Percentiles rank a stretch among this genome's conserved stretches.
These are phyloP conservation scores for Vigna radiata DNA, from an alignment of 306 rosid species.

Conservation along the genomic window DNA sequence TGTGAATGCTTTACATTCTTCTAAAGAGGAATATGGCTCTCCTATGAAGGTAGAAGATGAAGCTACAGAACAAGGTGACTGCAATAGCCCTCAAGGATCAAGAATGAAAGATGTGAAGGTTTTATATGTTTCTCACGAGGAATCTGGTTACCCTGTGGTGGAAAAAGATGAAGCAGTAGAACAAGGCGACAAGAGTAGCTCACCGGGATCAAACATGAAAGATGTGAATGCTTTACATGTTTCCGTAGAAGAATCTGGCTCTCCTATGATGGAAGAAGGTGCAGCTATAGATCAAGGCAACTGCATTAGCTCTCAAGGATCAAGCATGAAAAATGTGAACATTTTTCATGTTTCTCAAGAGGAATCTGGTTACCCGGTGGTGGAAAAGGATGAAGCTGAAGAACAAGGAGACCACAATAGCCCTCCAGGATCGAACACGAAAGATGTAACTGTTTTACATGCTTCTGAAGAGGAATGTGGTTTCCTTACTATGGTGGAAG, in stretches of 20 bases:
- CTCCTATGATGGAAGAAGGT: neutral
- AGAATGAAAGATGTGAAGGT: no score
- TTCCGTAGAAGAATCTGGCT: slow-evolving; percentile 15
- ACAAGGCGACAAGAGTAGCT: neutral
- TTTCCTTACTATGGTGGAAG: neutral
- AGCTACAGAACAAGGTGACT: no score
- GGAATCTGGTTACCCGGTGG: neutral
- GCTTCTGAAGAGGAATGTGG: neutral
- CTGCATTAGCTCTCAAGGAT: no score
- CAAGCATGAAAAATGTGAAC: no score
- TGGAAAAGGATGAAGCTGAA: neutral
- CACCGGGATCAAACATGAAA: slow-evolving; percentile 29
- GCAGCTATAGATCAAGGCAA: no score
- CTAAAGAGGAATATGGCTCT: neutral
- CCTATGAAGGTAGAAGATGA: neutral
- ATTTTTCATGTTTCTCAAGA: no score
- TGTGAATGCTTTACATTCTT: neutral
- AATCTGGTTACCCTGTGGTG: neutral
- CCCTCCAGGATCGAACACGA: neutral
- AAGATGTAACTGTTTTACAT: neutral
- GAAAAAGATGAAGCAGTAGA: neutral
- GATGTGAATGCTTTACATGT: neutral
- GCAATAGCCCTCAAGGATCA: no score
- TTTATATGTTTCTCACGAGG: no score
- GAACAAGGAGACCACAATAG: neutral